Evolutionary conservation across 306 rosid species (phyloP).

Genomic region (Pyrus betulifolia): DNA sequence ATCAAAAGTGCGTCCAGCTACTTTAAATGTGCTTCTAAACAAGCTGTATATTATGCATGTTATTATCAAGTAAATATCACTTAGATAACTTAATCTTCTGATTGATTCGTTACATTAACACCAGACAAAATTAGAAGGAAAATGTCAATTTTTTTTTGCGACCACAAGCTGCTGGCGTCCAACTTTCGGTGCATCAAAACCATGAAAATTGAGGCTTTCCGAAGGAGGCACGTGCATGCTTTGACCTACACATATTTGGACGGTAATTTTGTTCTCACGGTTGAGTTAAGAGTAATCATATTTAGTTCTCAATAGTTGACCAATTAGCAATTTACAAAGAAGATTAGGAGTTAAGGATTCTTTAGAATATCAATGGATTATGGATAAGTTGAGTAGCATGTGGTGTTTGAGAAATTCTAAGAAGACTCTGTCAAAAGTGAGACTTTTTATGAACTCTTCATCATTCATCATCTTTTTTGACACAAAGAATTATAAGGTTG

Average conservation of each 20-base stretch:
- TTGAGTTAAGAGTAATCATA: not conserved
- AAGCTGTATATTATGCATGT: not conserved
- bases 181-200: conserved; percentile 18
- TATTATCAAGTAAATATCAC: not conserved
- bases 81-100: not conserved
- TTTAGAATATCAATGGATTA: no score
- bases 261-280: not conserved
- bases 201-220: not conserved
- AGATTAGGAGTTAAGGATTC: not conserved
- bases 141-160: conserved; percentile 15
- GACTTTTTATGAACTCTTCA: fast-evolving
- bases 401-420: no score
- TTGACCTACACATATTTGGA: no score
- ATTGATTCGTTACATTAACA: not conserved
- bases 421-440: no score
- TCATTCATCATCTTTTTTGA: no score
- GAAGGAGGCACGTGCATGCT: not conserved
- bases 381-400: not conserved
- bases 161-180: not conserved
- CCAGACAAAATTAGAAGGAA: not conserved
- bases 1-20: no score
- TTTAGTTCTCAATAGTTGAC: not conserved
- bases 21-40: not conserved
- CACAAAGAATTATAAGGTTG: no score
- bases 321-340: not conserved